Evolutionary conservation across 1,139 yeast genomes (phyloP).

Genomic region (Pichia sp.): DNA sequence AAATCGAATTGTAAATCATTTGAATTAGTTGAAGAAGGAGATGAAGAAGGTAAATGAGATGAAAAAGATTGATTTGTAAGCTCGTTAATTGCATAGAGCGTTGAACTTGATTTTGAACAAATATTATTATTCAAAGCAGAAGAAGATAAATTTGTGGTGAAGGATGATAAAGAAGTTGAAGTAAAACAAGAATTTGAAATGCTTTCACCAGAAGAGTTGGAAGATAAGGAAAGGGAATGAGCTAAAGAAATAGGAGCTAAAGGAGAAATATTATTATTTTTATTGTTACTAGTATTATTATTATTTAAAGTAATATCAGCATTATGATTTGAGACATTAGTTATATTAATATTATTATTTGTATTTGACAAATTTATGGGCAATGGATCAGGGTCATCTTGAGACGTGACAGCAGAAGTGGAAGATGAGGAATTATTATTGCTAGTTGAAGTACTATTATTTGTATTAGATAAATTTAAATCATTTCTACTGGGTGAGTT

Average conservation of each 20-base stretch:
- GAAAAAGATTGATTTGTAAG: constrained; percentile 34
- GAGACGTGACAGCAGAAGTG: constrained; percentile 9
- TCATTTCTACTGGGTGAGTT: constrained; percentile 44
- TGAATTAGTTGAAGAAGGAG: constrained; percentile 7
- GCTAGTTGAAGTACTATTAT: constrained; percentile 28
- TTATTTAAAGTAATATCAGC: neutral
- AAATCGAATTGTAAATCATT: constrained; percentile 14
- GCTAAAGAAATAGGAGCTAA: neutral
- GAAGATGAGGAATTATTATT: constrained; percentile 38
- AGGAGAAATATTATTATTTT: neutral
- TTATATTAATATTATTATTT: constrained; percentile 3
- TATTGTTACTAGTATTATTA: neutral
- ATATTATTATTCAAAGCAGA: no score
- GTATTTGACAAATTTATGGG: constrained; percentile 23
- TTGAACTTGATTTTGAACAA: neutral
- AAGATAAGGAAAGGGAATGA: neutral
- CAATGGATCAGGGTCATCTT: constrained; percentile 32
- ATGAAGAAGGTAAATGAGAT: constrained; percentile 23
- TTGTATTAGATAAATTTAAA: constrained; percentile 14
- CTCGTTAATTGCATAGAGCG: constrained; percentile 42
- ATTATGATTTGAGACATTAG: constrained; percentile 9
- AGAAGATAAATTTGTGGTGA: constrained; percentile 3
- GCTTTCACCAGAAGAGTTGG: neutral
- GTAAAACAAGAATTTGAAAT: constrained; percentile 2
- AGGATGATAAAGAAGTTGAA: constrained; percentile 3